Conservation (phyloP, 345 rosid species). For the Pseudoturritis turrita region DNA sequence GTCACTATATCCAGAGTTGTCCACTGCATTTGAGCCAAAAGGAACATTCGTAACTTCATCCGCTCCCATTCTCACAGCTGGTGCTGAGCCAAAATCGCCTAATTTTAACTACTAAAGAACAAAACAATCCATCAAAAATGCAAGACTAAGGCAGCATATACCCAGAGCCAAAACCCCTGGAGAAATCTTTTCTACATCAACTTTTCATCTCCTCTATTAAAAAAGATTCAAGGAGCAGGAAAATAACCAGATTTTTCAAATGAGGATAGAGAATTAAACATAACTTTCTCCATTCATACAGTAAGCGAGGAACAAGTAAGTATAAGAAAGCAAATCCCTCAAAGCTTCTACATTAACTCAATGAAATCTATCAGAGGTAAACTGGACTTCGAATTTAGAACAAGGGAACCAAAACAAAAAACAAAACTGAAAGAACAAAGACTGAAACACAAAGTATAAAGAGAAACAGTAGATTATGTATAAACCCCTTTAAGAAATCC, state of each 20-base stretch:
- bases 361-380: not conserved
- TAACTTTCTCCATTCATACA: too few species aligned
- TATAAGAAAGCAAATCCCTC: not conserved
- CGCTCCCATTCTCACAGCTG: constrained; percentile 26
- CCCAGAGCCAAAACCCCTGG: too few species aligned
- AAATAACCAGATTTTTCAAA: not conserved
- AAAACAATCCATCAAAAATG: constrained; percentile 3
- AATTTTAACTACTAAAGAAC: not conserved
- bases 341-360: not conserved
- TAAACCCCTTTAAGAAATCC: not conserved
- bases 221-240: not conserved
- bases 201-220: too few species aligned
- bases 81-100: not conserved
- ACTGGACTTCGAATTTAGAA: not conserved
- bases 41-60: constrained; percentile 7
- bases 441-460: too few species aligned
- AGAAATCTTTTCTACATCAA: too few species aligned
- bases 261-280: too few species aligned
- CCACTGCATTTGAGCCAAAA: constrained; percentile 11
- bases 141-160: not conserved
- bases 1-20: constrained; percentile 39
- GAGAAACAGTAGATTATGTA: too few species aligned
- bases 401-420: not conserved
- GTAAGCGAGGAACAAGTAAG: not conserved
- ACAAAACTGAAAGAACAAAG: too few species aligned